Base-by-base conservation (phyloP, 768 basidiomycete species). In the Phylloporus rhodoxanthus region DNA sequence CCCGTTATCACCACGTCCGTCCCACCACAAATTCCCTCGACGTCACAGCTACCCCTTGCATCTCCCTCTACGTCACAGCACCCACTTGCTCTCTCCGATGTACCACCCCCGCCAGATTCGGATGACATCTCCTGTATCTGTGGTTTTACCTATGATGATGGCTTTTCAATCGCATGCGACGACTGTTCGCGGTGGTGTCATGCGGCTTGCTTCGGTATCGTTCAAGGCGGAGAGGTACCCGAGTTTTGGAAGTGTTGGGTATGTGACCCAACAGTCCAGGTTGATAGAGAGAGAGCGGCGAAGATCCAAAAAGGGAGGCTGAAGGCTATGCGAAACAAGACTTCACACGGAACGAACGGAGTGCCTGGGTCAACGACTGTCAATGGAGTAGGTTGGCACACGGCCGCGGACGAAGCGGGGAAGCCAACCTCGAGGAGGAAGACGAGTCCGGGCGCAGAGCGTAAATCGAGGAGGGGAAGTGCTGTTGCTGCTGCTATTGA, bases 111-210 rank as follows among this genome's bases (percentile, higher is more conserved):
- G 30, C 52, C 68, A 25, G 68, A 60, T 53, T 67, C 74, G 10
- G 80, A 82, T 41, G 70, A 71, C 43, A 81, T 84, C 46, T 72
- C 73, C 40, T 93, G 91, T 64, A 85, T 90, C 51, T 93, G 90
- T 65, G 81, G 80, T 6, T 78, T 78, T 52, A 69, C 74, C 40
- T 75, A 81, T 60, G 91, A 91, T 67, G 89, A 91, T 64, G 90
- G 90, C 19, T 88, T 85, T 65, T 85, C 82, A 9, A 87, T 93
- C 54, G 87, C 85, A 9, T 94, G 91, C 69, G 91, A 93, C 65
- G 64, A 71, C 43, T 94, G 91, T 62, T 77, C 76, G 19, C 77
- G 84, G 33, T 93, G 91, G 90, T 85, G 84, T 57, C 91, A 94
- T 68, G 82, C 79, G 7, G 82, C 80, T 8, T 93, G 92, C 68